phyloP scores from a whole-genome alignment of 257 asterid genomes.

The Solanum okadae region DNA sequence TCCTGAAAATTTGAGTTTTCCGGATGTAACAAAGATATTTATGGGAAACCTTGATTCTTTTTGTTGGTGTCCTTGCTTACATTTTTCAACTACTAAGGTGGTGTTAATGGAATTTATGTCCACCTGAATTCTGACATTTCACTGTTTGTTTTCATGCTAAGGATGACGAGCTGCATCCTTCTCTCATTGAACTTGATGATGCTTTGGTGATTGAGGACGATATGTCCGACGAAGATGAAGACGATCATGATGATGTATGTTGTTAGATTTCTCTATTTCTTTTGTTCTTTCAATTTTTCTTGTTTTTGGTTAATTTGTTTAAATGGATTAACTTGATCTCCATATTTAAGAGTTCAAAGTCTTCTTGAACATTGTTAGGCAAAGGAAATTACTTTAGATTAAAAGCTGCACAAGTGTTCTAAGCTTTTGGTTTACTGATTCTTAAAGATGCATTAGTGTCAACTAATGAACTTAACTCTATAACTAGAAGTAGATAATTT shows the following conservation, averaged over 20 bases:
- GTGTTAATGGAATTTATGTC: not conserved
- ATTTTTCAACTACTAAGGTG: not conserved
- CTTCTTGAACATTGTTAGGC: not conserved
- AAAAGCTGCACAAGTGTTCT: not conserved
- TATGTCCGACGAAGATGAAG: constrained; percentile 67
- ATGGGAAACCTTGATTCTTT: not conserved
- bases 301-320: not conserved
- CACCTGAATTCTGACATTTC: not conserved
- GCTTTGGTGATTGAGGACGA: constrained; percentile 95
- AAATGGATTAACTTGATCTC: not conserved
- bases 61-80: not conserved
- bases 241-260: constrained; percentile 72
- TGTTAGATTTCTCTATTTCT: not conserved
- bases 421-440: not conserved
- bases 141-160: constrained; percentile 12
- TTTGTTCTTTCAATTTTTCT: not conserved
- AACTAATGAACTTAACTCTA: not conserved
- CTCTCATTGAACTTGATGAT: constrained; percentile 78
- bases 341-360: not conserved
- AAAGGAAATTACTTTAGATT: not conserved
- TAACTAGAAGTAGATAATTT: not conserved
- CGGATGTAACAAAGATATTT: not conserved
- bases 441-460: not conserved
- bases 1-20: not conserved
- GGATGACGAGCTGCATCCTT: constrained; percentile 78